Evolutionary conservation across 208 protist species (phyloP).

Genomic region (Entamoeba histolytica): DNA sequence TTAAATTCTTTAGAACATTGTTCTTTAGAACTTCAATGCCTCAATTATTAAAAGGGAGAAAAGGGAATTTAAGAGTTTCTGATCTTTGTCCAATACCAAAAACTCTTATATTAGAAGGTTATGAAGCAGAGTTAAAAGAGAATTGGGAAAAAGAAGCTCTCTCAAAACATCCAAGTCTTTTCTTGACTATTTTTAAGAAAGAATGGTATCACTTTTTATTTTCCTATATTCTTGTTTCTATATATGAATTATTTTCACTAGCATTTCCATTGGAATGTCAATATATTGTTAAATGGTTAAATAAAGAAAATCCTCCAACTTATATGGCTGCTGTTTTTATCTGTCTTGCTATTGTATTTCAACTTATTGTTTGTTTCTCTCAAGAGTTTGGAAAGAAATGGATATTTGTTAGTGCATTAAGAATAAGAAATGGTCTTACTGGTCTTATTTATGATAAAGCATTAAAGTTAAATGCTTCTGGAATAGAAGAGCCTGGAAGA

Average conservation of each 20-base stretch:
- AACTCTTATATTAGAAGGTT: not conserved
- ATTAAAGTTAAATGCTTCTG: not conserved
- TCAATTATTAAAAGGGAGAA: not conserved
- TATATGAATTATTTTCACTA: not conserved
- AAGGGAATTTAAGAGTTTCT: not conserved
- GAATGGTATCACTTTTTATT: not conserved
- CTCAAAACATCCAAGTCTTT: not conserved
- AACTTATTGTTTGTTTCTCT: not conserved
- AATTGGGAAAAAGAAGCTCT: not conserved
- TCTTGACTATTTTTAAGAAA: not conserved
- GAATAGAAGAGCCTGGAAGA: conserved; percentile 24
- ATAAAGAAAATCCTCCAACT: not conserved
- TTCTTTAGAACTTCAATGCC: not conserved
- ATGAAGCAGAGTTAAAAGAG: not conserved
- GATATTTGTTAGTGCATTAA: not conserved
- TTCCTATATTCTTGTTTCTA: not conserved
- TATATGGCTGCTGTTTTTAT: not conserved
- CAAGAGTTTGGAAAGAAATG: not conserved
- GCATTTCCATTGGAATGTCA: not conserved
- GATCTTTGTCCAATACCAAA: not conserved
- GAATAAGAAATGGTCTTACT: not conserved
- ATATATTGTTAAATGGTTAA: not conserved
- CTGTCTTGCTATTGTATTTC: not conserved
- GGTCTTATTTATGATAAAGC: not conserved
- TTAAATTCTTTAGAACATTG: not conserved